These are phyloP conservation scores for Metarhizium sp. DNA, from an alignment of 2,329 filamentous ascomycete species.

Conservation along the genomic window DNA sequence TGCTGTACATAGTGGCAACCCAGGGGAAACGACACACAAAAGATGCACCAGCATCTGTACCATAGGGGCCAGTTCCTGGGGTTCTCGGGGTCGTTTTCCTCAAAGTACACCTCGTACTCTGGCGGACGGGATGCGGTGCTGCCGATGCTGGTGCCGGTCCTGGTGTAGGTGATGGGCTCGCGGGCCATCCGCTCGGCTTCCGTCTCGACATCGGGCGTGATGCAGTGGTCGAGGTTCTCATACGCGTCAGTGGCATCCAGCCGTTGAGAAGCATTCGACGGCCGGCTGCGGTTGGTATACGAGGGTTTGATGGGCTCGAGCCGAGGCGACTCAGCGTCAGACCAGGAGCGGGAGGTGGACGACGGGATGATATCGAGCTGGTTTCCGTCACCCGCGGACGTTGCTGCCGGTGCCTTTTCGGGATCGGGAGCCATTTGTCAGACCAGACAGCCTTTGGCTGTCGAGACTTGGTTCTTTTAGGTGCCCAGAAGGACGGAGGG, in stretches of 20 bases:
- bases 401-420: not conserved
- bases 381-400: not conserved
- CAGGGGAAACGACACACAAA: conserved; percentile 36
- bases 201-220: conserved; percentile 27
- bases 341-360: not conserved
- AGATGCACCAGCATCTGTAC: conserved; percentile 32
- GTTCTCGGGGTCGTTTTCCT: conserved; percentile 52
- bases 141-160: conserved; percentile 31
- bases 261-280: conserved; percentile 7
- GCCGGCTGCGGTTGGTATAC: conserved; percentile 12
- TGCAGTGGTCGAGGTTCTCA: conserved; percentile 27
- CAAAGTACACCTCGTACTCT: conserved; percentile 67
- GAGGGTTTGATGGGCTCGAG: conserved; percentile 1
- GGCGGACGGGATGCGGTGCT: conserved; percentile 36
- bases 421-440: not conserved
- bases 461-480: not conserved
- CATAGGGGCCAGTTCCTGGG: conserved; percentile 59
- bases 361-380: not conserved
- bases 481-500: too few species aligned
- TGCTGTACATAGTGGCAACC: conserved; percentile 62
- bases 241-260: conserved; percentile 17
- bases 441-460: not conserved
- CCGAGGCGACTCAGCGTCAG: not conserved
- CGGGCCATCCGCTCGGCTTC: conserved; percentile 28
- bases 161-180: conserved; percentile 36